A percentile compares a stretch with the other conserved stretches of the same genome.
Conservation (phyloP, 768 basidiomycete species). For the Mycena albidolilacea region DNA sequence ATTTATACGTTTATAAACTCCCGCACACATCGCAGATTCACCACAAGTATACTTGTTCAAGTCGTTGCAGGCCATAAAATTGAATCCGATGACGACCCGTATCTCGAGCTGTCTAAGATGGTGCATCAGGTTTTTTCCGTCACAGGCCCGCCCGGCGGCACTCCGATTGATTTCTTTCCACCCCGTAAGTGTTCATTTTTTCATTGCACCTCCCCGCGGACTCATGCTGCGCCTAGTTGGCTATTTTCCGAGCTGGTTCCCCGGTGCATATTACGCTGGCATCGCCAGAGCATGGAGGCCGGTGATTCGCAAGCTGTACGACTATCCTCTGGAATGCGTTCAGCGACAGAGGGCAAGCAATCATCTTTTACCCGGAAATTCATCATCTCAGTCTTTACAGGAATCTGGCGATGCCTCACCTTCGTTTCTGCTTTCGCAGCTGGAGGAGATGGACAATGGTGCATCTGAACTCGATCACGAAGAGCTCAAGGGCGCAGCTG, state of each 20-base stretch:
- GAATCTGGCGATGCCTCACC: conserved; percentile 35
- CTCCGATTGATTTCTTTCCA: conserved; percentile 40
- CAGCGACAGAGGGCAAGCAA: conserved; percentile 28
- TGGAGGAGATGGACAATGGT: conserved; percentile 38
- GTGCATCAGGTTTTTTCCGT: conserved; percentile 5
- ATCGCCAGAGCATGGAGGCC: conserved; percentile 27
- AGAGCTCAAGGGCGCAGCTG: conserved; percentile 37
- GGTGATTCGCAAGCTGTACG: conserved; percentile 24
- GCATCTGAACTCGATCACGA: conserved; percentile 9
- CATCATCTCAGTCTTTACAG: conserved; percentile 22
- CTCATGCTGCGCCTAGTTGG: conserved; percentile 31
- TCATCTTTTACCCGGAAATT: conserved; percentile 8
- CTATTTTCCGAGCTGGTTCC: conserved; percentile 52
- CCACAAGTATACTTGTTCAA: conserved; percentile 28
- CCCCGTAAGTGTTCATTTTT: conserved; percentile 33
- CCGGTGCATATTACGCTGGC: conserved; percentile 45
- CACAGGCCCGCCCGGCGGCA: conserved; percentile 36
- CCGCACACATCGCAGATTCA: conserved; percentile 32
- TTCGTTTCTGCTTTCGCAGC: conserved; percentile 39
- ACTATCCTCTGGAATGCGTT: conserved; percentile 33
- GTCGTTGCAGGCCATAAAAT: conserved; percentile 41
- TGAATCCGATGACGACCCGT: conserved; percentile 35
- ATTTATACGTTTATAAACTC: neutral
- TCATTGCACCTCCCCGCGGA: neutral
- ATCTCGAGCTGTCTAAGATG: conserved; percentile 31